A percentile compares a stretch with the other conserved stretches of the same genome.
These are phyloP conservation scores for Dictyostelium discoideum DNA, from an alignment of 78 protist genomes.

Conservation along the genomic window dicty_2.7 NC_007088.5:7195501-7196000, in stretches of 20 bases:
- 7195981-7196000: neutral
- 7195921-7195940: slow-evolving; percentile 34
- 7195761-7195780: slow-evolving; percentile 14
- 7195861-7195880: slow-evolving; percentile 29
- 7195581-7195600: neutral
- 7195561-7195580: neutral
- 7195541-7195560: neutral
- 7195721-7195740: slow-evolving; percentile 17
- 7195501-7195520: neutral
- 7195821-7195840: neutral
- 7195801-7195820: neutral
- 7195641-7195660: neutral
- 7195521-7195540: neutral
- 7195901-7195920: slow-evolving; percentile 29
- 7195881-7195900: neutral
- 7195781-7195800: neutral
- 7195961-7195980: slow-evolving; percentile 26
- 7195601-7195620: neutral
- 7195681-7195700: neutral
- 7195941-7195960: neutral
- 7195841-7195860: slow-evolving; percentile 42
- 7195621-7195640: neutral
- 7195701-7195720: neutral
- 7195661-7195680: neutral
- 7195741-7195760: neutral